Evolutionary conservation across 176 grass and related monocot species (phyloP), one percentile per base, ranked within the genome.

Genomic region (Zoysia pacifica): DNA sequence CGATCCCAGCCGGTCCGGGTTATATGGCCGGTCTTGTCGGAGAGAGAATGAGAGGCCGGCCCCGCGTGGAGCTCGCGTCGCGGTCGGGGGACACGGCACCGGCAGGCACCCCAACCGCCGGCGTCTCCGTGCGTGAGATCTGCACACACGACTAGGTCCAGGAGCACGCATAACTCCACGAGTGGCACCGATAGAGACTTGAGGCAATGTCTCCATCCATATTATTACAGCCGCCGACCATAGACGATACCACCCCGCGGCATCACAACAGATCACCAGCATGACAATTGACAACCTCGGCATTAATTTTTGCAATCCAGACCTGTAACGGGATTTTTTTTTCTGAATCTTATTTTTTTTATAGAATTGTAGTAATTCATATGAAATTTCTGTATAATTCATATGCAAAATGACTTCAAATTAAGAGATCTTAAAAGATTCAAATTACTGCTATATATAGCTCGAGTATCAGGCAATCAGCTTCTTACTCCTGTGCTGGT

Each of bases 201-300:
- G 44, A 11, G 19, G 37, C 7, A 15, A 9, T 43, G 11, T 15
- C 14, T 37, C 12, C 56, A 59, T 59, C 56, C n/a, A 19, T 49
- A 28, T 64, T 8, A 64, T 39, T 64, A 44, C 74, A 65, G 4
- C 8, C 50, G 9, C 74, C 58, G 74, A 76, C 74, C 74, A 63
- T 20, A 20, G 14, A 6, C 18, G 18, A 35, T 28, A 12, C n/a
- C 54, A 20, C 73, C 39, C 40, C 18, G n/a, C 11, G 1, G 46
- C 44, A 2, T 1, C 19, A 13, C 68, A 46, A 44, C 68, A 68
- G 43, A 47, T 4, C 51, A 56, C 52, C 71, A 41, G 28, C 67
- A 5, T 47, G 5, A 7, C 43, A 45, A 45, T 5, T 54, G 15
- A 0, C 71, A n/a, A 73, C 18, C 9, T 5, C 55, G 2, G 39